Conservation (phyloP, 2,329 filamentous ascomycete genomes). For the Pseudovirgaria hyperparasitica region DNA sequence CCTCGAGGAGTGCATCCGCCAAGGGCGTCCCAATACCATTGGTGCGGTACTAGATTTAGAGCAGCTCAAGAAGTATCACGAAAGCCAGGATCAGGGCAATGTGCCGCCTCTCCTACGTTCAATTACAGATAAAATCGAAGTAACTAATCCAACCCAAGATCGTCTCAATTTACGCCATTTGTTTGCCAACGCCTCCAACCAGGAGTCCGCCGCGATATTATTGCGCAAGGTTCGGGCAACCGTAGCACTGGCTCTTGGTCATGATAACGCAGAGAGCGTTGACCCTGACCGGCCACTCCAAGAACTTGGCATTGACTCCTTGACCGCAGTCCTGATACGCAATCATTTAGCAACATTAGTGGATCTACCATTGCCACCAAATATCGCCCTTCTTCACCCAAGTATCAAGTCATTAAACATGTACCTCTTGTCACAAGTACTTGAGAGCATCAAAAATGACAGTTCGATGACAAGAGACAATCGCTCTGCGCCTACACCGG, state of each 20-base stretch:
- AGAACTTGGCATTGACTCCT: constrained; percentile 4
- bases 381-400: constrained; percentile 1
- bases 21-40: constrained; percentile 2
- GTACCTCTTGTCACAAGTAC: constrained; percentile 1
- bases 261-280: neutral
- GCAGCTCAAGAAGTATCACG: constrained; percentile 2
- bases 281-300: constrained; percentile 2
- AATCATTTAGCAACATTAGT: constrained; percentile 4
- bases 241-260: constrained; percentile 3
- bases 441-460: neutral
- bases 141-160: neutral
- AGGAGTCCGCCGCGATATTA: constrained; percentile 2
- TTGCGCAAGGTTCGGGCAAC: constrained; percentile 4
- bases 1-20: constrained; percentile 2
- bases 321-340: constrained; percentile 5
- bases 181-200: constrained; percentile 1
- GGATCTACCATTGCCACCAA: constrained; percentile 1
- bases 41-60: constrained; percentile 1
- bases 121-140: constrained; percentile 1
- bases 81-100: constrained; percentile 1
- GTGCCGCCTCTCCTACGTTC: constrained; percentile 3
- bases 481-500: neutral
- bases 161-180: neutral
- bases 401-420: constrained; percentile 3
- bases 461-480: no score